These are phyloP conservation scores for Hypoxylon rubiginosum DNA, from an alignment of 2,329 filamentous ascomycete species.

Conservation along the genomic window DNA sequence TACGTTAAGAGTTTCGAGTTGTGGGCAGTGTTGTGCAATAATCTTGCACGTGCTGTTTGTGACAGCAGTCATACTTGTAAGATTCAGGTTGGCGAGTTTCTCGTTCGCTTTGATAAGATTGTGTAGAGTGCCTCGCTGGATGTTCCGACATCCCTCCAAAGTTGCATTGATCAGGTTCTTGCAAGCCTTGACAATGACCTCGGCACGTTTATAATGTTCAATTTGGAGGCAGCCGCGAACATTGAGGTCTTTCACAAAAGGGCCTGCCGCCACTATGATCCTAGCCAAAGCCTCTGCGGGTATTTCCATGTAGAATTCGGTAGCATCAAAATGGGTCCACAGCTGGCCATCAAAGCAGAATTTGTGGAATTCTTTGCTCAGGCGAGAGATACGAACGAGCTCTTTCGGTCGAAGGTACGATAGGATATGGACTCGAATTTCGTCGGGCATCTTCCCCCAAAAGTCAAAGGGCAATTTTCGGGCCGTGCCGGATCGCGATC, in stretches of 20 bases:
- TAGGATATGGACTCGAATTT: slow-evolving; percentile 84
- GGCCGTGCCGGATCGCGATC: slow-evolving; percentile 47
- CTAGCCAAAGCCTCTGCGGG: slow-evolving; percentile 85
- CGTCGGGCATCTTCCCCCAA: slow-evolving; percentile 85
- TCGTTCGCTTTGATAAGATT: slow-evolving; percentile 81
- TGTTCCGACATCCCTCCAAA: slow-evolving; percentile 89
- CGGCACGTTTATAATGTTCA: slow-evolving; percentile 81
- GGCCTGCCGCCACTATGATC: slow-evolving; percentile 86
- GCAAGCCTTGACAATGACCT: slow-evolving; percentile 85
- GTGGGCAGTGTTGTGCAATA: slow-evolving; percentile 83
- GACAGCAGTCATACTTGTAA: slow-evolving; percentile 83
- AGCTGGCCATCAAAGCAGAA: slow-evolving; percentile 96
- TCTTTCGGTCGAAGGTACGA: slow-evolving; percentile 83
- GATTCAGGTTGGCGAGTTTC: slow-evolving; percentile 84
- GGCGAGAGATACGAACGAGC: slow-evolving; percentile 81
- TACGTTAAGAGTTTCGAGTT: slow-evolving; percentile 87
- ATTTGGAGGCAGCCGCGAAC: slow-evolving; percentile 92
- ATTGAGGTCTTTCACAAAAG: slow-evolving; percentile 92
- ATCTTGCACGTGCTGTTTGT: slow-evolving; percentile 90
- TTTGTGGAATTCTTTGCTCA: slow-evolving; percentile 82
- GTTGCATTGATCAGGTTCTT: slow-evolving; percentile 89
- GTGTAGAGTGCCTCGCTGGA: slow-evolving; percentile 82
- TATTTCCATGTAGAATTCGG: slow-evolving; percentile 89
- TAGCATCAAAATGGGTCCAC: slow-evolving; percentile 87
- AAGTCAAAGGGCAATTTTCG: slow-evolving; percentile 69